Conservation (phyloP, 345 rosid species). For the Aquilaria malaccensis region DNA sequence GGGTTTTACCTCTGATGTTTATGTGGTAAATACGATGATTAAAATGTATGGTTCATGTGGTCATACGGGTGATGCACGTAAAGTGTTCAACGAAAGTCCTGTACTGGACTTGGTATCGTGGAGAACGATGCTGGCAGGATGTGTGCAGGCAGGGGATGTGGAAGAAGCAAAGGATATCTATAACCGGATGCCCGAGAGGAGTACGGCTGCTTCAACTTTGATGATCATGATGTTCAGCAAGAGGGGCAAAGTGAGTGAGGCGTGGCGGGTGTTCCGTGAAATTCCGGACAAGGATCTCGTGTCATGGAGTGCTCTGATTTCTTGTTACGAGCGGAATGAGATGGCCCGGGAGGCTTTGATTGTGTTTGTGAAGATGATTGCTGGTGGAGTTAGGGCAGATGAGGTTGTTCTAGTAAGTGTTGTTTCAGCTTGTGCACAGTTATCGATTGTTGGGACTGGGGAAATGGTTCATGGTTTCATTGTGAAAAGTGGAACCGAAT, state of each 20-base stretch:
- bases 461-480: slow-evolving; percentile 29
- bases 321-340: slow-evolving; percentile 43
- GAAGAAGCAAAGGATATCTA: slow-evolving; percentile 38
- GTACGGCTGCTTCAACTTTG: slow-evolving; percentile 45
- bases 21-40: slow-evolving; percentile 42
- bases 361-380: slow-evolving; percentile 30
- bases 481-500: slow-evolving; percentile 34
- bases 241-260: slow-evolving; percentile 34
- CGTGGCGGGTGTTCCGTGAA: slow-evolving; percentile 29
- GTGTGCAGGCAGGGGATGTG: slow-evolving; percentile 31
- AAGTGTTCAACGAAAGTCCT: slow-evolving; percentile 42
- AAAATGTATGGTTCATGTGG: slow-evolving; percentile 42
- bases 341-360: slow-evolving; percentile 37
- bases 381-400: slow-evolving; percentile 28
- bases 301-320: slow-evolving; percentile 54
- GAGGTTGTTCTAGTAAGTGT: slow-evolving; percentile 41
- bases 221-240: slow-evolving; percentile 52
- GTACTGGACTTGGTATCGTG: slow-evolving; percentile 46
- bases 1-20: slow-evolving; percentile 43
- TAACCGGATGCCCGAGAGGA: slow-evolving; percentile 39
- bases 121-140: slow-evolving; percentile 54
- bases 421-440: slow-evolving; percentile 40
- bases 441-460: slow-evolving; percentile 18
- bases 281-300: slow-evolving; percentile 42
- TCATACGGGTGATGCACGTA: slow-evolving; percentile 28